These are phyloP conservation scores for Pichia pseudocactophila DNA, from an alignment of 805 yeast species.

Conservation along the genomic window DNA sequence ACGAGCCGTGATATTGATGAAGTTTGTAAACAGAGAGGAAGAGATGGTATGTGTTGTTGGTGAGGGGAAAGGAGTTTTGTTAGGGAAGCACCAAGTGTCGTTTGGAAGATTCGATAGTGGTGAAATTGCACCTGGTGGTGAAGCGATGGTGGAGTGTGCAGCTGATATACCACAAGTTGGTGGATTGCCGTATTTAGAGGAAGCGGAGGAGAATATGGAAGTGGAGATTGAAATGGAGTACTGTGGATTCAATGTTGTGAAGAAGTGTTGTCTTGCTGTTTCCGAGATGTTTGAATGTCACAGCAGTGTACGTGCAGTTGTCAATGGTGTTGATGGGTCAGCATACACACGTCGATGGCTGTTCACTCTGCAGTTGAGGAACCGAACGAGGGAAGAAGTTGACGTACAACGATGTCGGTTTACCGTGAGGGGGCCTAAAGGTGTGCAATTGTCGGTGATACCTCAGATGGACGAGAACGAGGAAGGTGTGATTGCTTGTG, in stretches of 20 bases:
- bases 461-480: conserved; percentile 3
- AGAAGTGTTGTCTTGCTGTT: conserved; percentile 6
- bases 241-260: not conserved
- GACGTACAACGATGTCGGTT: conserved; percentile 1
- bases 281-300: conserved; percentile 10
- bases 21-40: conserved; percentile 22
- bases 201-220: conserved; percentile 6
- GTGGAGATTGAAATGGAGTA: conserved; percentile 1
- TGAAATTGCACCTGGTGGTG: too few relatives aligned
- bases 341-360: conserved; percentile 20
- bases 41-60: conserved; percentile 7
- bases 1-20: conserved; percentile 17
- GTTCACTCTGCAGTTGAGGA: conserved; percentile 8
- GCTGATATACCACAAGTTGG: too few relatives aligned
- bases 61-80: too few relatives aligned
- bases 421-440: conserved; percentile 2
- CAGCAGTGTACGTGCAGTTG: not conserved
- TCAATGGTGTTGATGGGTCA: too few relatives aligned
- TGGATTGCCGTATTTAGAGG: too few relatives aligned
- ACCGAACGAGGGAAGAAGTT: conserved; percentile 26
- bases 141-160: too few relatives aligned
- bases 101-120: too few relatives aligned
- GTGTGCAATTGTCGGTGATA: conserved; percentile 5
- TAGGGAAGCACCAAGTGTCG: too few relatives aligned
- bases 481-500: not conserved